Evolutionary conservation across 495 filamentous ascomycete species (phyloP), one percentile per base, ranked within the genome.

Genomic region (Trichoderma erinaceum): DNA sequence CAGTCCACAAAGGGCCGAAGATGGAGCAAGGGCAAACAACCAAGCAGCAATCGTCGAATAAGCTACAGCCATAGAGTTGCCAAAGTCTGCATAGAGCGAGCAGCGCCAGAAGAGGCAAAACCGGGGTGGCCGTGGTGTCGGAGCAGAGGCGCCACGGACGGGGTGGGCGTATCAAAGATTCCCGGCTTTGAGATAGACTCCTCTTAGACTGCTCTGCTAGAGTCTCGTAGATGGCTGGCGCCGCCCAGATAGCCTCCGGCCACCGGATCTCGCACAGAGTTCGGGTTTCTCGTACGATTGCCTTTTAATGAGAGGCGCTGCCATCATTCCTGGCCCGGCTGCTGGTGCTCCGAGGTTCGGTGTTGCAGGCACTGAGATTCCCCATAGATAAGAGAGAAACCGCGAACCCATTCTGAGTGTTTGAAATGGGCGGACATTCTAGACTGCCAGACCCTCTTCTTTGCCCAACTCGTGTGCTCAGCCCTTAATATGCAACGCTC

Each of bases 1-100:
- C 16, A 56, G 50, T 48, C 44, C 44, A 23, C 50, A 56, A 56
- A 56, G 50, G 50, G 50, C 50, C 50, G 50, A 56, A 56, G n/a
- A 25, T 56, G 50, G 50, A 56, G 50, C 50, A 56, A n/a, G 50
- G 50, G 21, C 21, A n/a, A n/a, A 23, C 50, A 56, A 11, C 21
- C 18, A 56, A n/a, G 10, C n/a, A 56, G 10, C 43, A 13, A 15
- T 46, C 10, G 43, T 46, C 43, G 43, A 56, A 56, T 11, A 56
- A 56, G 56, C 56, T 61, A 35, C 29, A 4, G 8, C 5, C 35
- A 38, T 61, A 61, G 29, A 21, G 56, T 61, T 61, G 27, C 35
- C 56, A 32, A 25, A 32, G 25, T 7, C 56, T 32, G 56, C 56
- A 61, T 29, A 12, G 16, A 25, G 11, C 10, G 16, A 25, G 11